Conservation (phyloP, 169 alveolate species). For the Cryptosporidium sp. region DNA sequence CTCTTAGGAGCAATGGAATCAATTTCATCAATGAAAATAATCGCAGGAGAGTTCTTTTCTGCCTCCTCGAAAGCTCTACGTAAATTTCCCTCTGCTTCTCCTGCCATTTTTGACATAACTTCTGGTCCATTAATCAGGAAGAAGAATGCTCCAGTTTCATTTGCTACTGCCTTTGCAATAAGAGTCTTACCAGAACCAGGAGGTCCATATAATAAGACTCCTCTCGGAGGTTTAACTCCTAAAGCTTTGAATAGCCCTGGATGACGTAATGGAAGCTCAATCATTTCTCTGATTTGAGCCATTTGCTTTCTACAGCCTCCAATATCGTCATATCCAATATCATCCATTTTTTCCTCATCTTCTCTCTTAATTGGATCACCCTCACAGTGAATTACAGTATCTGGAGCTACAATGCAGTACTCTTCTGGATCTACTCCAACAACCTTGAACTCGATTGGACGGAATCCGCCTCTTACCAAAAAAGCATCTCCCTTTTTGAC, state of each 20-base stretch:
- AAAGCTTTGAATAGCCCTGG: conserved; percentile 98
- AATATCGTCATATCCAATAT: conserved; percentile 99
- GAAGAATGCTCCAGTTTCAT: conserved; percentile 98
- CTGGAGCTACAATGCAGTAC: conserved; percentile 99
- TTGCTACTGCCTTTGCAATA: conserved; percentile 99
- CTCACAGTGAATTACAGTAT: conserved; percentile 92
- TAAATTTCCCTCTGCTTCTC: conserved; percentile 98
- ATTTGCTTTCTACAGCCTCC: conserved; percentile 99
- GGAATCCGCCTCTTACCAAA: conserved; percentile 99
- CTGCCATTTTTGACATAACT: conserved; percentile 99
- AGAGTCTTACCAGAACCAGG: conserved; percentile 99
- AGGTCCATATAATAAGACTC: conserved; percentile 99
- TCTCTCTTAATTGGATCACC: conserved; percentile 99
- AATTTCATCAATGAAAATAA: conserved; percentile 99
- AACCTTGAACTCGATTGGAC: conserved; percentile 99
- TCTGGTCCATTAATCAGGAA: conserved; percentile 97
- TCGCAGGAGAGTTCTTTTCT: conserved; percentile 99
- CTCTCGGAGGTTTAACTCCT: conserved; percentile 99
- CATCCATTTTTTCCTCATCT: conserved; percentile 99
- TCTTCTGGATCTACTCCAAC: conserved; percentile 99
- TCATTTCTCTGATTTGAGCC: conserved; percentile 99
- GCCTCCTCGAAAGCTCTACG: conserved; percentile 98
- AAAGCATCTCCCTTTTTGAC: conserved; percentile 98
- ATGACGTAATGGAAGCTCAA: conserved; percentile 98
- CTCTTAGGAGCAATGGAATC: conserved; percentile 99